phyloP scores from a whole-genome alignment of 2,329 filamentous ascomycete species.

The Blumeriella jaapii region DNA sequence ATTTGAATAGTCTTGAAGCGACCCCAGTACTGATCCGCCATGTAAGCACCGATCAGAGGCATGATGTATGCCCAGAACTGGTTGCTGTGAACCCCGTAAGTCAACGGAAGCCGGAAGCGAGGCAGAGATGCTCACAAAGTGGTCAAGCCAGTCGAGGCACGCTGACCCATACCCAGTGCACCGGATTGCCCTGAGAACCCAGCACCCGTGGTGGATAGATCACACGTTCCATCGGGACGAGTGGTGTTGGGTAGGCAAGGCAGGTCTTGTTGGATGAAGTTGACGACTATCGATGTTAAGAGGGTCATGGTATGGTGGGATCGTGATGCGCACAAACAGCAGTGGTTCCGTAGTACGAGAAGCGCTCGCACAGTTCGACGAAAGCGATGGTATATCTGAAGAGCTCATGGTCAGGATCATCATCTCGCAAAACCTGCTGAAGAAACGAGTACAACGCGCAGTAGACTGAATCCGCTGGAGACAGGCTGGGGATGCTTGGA shows the following conservation, averaged over 20 bases:
- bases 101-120: background rate
- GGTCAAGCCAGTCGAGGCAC: constrained; percentile 36
- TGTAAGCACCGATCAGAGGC: constrained; percentile 39
- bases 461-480: too few relatives aligned
- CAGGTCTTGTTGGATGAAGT: constrained; percentile 37
- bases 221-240: too few relatives aligned
- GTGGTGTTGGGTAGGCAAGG: too few relatives aligned
- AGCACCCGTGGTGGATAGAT: constrained; percentile 34
- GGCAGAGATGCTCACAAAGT: constrained; percentile 32
- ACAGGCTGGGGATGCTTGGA: too few relatives aligned
- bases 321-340: constrained; percentile 40
- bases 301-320: background rate
- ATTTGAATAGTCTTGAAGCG: constrained; percentile 51
- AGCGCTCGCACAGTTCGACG: constrained; percentile 52
- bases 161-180: constrained; percentile 34
- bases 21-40: constrained; percentile 45
- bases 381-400: constrained; percentile 46
- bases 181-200: constrained; percentile 29
- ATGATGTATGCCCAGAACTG: constrained; percentile 31
- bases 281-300: constrained; percentile 29
- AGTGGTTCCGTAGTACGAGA: constrained; percentile 55
- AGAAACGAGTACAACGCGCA: too few relatives aligned
- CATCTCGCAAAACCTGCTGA: too few relatives aligned
- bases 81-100: constrained; percentile 4
- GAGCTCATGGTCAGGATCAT: too few relatives aligned